phyloP scores from a whole-genome alignment of 345 rosid species.

The Streptanthus diversifolius region DNA sequence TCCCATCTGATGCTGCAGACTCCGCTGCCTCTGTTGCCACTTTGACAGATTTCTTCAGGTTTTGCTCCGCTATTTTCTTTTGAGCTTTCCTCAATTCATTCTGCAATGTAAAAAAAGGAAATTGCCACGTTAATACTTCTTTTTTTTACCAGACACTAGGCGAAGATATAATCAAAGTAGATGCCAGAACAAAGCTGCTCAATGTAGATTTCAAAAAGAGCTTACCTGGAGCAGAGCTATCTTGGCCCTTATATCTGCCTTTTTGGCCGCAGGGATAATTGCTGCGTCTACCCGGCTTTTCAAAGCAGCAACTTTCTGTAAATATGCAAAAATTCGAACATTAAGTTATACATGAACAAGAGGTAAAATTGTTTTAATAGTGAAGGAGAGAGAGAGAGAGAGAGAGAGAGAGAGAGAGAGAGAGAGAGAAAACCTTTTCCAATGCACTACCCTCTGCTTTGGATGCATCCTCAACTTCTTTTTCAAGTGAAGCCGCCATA shows the following conservation, averaged over 20 bases:
- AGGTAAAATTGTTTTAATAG: background rate
- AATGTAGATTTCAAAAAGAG: background rate
- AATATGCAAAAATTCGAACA: slow-evolving; percentile 13
- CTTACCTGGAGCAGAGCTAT: slow-evolving; percentile 71
- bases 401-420: background rate
- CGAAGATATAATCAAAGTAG: background rate
- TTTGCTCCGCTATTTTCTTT: slow-evolving; percentile 85
- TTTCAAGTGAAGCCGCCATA: slow-evolving; percentile 55
- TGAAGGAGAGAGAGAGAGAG: background rate
- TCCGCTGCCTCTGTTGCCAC: slow-evolving; percentile 60
- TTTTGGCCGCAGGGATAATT: slow-evolving; percentile 76
- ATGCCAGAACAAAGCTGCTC: background rate
- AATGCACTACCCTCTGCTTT: slow-evolving; percentile 59
- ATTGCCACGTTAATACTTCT: background rate
- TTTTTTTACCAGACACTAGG: background rate
- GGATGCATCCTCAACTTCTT: slow-evolving; percentile 66
- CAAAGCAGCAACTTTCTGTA: slow-evolving; percentile 75
- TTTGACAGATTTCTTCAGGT: slow-evolving; percentile 66
- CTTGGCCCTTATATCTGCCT: slow-evolving; percentile 77
- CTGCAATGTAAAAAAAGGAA: slow-evolving; percentile 35
- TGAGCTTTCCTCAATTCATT: slow-evolving; percentile 68
- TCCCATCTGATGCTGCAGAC: slow-evolving; percentile 65
- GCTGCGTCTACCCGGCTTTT: slow-evolving; percentile 74
- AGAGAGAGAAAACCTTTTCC: slow-evolving; percentile 59
- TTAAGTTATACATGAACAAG: background rate